Percentiles rank a stretch among this genome's conserved stretches.
Conservation (phyloP, 176 grass and related monocot genomes). For the Phoenix roebelenii region DNA sequence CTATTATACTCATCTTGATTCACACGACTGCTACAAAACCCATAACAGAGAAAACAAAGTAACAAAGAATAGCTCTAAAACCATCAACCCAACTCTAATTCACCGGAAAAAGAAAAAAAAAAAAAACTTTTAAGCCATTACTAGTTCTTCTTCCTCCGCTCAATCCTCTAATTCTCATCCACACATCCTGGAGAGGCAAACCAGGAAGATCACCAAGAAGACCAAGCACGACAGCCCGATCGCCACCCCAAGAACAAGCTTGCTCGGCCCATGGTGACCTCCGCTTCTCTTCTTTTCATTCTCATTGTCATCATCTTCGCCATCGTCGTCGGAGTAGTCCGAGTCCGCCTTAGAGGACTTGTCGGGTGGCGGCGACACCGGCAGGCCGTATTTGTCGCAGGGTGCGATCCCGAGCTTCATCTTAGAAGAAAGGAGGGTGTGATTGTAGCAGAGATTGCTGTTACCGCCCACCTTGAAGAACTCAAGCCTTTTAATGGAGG, state of each 20-base stretch:
- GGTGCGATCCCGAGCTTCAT: constrained; percentile 64
- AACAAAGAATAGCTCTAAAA: too few species aligned
- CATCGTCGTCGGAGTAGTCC: constrained; percentile 33
- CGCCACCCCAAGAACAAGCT: constrained; percentile 74
- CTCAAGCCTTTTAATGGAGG: constrained; percentile 47
- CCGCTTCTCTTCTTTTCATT: constrained; percentile 8
- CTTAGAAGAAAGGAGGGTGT: constrained; percentile 52
- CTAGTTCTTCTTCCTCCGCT: too few species aligned
- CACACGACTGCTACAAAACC: too few species aligned
- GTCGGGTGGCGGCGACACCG: constrained; percentile 49
- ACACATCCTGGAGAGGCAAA: constrained; percentile 92
- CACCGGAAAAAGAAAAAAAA: too few species aligned
- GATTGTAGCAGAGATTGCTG: constrained; percentile 83
- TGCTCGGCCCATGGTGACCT: constrained; percentile 44
- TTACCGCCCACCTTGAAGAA: constrained; percentile 72
- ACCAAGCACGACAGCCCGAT: constrained; percentile 83
- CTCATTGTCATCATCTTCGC: constrained; percentile 29
- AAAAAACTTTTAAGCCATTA: too few species aligned
- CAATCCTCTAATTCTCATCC: constrained; percentile 19
- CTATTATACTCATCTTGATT: too few species aligned
- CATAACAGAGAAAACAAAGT: too few species aligned
- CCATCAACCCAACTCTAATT: too few species aligned
- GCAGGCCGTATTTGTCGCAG: constrained; percentile 79
- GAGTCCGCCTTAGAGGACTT: constrained; percentile 37
- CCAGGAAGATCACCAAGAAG: constrained; percentile 68